Evolutionary conservation across 2,329 filamentous ascomycete species (phyloP).

Genomic region (Epichloe coenophiala): DNA sequence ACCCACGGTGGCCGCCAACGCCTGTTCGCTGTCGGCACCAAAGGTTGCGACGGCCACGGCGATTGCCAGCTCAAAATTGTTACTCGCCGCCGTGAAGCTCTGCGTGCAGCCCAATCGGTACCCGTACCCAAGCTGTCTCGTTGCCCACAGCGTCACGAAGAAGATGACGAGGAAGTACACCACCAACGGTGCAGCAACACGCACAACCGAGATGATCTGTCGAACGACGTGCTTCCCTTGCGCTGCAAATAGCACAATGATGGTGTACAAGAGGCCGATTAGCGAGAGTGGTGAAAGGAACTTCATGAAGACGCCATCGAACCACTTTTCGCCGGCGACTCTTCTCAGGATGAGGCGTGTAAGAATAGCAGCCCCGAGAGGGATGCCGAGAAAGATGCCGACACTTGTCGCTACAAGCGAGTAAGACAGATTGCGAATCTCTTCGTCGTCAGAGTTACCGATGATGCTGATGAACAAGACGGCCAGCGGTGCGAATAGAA

Average conservation of each 20-base stretch:
- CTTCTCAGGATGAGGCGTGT: slow-evolving; percentile 52
- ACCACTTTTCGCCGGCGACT: slow-evolving; percentile 44
- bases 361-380: slow-evolving; percentile 64
- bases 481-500: slow-evolving; percentile 56
- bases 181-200: slow-evolving; percentile 67
- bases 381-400: slow-evolving; percentile 74
- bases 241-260: slow-evolving; percentile 71
- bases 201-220: slow-evolving; percentile 70
- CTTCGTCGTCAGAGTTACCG: slow-evolving; percentile 25
- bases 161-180: slow-evolving; percentile 75
- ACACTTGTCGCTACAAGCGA: slow-evolving; percentile 63
- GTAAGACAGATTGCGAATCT: slow-evolving; percentile 36
- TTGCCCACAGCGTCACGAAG: slow-evolving; percentile 48
- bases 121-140: slow-evolving; percentile 54
- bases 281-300: slow-evolving; percentile 61
- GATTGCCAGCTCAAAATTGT: slow-evolving; percentile 88
- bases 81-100: slow-evolving; percentile 80
- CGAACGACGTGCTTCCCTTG: slow-evolving; percentile 66
- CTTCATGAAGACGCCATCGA: slow-evolving; percentile 55
- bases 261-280: slow-evolving; percentile 75
- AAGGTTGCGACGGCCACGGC: slow-evolving; percentile 75
- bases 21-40: slow-evolving; percentile 65
- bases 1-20: slow-evolving; percentile 69
- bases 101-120: slow-evolving; percentile 62
- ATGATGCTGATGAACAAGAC: slow-evolving; percentile 61